Percentiles rank a stretch among this genome's conserved stretches.
These are phyloP conservation scores for Udeniomyces megalosporus DNA, from an alignment of 768 basidiomycete genomes.

Conservation along the genomic window DNA sequence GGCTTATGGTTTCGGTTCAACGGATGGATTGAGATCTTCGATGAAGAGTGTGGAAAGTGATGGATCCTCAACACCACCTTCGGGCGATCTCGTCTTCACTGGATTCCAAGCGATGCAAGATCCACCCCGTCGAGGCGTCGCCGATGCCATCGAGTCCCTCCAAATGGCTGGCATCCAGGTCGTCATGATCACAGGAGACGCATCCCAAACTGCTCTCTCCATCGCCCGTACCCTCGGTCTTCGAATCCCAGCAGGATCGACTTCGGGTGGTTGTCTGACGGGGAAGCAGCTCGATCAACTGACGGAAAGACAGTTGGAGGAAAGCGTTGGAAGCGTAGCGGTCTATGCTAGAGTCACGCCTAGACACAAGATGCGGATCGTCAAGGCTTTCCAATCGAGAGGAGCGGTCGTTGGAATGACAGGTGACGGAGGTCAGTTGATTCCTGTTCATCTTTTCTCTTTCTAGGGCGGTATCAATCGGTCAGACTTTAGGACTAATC, in stretches of 20 bases:
- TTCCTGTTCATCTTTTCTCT: too few species aligned
- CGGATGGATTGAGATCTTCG: constrained; percentile 30
- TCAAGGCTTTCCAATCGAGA: constrained; percentile 77
- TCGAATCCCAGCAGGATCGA: constrained; percentile 30
- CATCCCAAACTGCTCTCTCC: constrained; percentile 73
- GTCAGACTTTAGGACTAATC: background rate
- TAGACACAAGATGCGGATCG: constrained; percentile 92
- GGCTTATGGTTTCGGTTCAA: constrained; percentile 65
- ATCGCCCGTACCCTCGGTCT: constrained; percentile 78
- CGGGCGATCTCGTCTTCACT: constrained; percentile 54
- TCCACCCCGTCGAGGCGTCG: constrained; percentile 85
- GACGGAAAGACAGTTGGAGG: constrained; percentile 61
- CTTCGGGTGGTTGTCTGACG: constrained; percentile 47
- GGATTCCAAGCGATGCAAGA: constrained; percentile 94
- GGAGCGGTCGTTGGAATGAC: constrained; percentile 94
- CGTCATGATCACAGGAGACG: constrained; percentile 97
- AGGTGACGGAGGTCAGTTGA: constrained; percentile 70
- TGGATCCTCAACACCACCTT: constrained; percentile 18
- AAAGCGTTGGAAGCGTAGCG: constrained; percentile 60
- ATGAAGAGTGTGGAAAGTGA: too few species aligned
- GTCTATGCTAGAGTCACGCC: constrained; percentile 95
- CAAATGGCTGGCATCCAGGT: constrained; percentile 80
- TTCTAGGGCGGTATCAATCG: background rate
- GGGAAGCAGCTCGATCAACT: constrained; percentile 74
- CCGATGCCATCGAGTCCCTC: constrained; percentile 64